Base-by-base conservation (phyloP, 1,139 yeast species). In the Scheffersomyces lignicola region DNA sequence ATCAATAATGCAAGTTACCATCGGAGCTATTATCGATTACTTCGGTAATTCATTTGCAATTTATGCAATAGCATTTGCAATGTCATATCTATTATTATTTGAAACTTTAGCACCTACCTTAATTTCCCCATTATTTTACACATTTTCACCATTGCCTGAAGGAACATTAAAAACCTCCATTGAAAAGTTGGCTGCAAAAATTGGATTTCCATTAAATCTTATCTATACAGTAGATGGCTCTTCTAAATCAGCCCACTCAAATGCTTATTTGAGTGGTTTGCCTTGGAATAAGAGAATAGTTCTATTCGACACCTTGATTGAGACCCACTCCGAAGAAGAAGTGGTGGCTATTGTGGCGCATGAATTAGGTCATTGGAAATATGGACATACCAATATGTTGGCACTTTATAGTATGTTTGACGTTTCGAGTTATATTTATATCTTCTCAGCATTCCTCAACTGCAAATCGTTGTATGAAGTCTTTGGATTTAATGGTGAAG, bases 271-370 rank as follows among this genome's bases (percentile, higher is more conserved):
- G 56, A 80, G 86, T 48, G 98, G 98, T 5, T 73, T 92, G 51
- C 98, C 98, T 29, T 90, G 97, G 94, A 82, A 89, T 39, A 92
- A 92, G 63, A 92, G 90, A 60, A 92, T 92, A 62, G 97, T 92
- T 33, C 74, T 92, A 36, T 92, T 73, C 56, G 98, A 92, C 52
- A 92, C 97, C 7, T 75, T 92, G 62, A 82, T 92, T 46, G 81
- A 85, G 41, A 84, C 85, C 39, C 81, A 90, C 22, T 66, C 89
- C 22, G 76, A 79, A 21, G 76, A 76, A 32, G 96, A 92, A 61
- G 86, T 90, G 21, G 88, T 90, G 35, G 97, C 98, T 28, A 96
- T 92, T 1, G 71, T 92, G 51, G 97, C 96, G 14, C 98, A 92
- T 56, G 98, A 92, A 66, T 83, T 92, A 47, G 98, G 98, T 32